Base-by-base conservation (phyloP, 768 basidiomycete species). In the Podaxis sp. region DNA sequence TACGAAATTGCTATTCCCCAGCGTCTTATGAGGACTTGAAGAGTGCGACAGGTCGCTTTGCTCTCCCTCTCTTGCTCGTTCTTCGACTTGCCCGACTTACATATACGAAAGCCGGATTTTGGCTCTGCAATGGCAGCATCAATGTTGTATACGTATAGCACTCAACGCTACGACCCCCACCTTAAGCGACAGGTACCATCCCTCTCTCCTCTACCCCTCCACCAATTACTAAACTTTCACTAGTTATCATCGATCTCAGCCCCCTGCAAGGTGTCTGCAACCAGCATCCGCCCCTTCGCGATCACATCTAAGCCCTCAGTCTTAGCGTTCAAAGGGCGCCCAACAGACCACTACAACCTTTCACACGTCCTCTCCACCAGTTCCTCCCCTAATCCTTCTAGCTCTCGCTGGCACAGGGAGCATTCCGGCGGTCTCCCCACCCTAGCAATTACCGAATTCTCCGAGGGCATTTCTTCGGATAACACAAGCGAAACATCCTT, bases 131-230 rank as follows among this genome's bases (percentile, higher is more conserved):
- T 37, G 38, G 48, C 36, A 22, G 15, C 20, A 10, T 30, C 41
- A 13, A 56, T 49, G 54, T 40, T 56, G 44, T 38, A 26, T 17
- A 60, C 59, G 3, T 62, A 37, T 41, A 38, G 33, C 3, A 50
- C 44, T 5, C 61, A 62, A 40, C 54, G 61, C 7, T 62, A 48
- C 26, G 49, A 56, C 30, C 61, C 48, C 22, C 28, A 15, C 1
- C 52, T 54, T 1, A 56, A 50, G 37, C 54, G n/a, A 11, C 54
- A 56, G 54, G 61, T 62, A 33, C 1, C 6, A 22, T 30, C 12
- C n/a, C n/a, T 28, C 33, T 24, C 22, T 33, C 4, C 40, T n/a
- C 15, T 44, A 26, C 20, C 40, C 6, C 33, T 2, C 37, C 22
- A 17, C 8, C 49, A 24, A 13, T 50, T 12, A 2, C 13, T 12